Conservation (phyloP, 163 green algal genomes). For the Prototheca wickerhamii region DNA sequence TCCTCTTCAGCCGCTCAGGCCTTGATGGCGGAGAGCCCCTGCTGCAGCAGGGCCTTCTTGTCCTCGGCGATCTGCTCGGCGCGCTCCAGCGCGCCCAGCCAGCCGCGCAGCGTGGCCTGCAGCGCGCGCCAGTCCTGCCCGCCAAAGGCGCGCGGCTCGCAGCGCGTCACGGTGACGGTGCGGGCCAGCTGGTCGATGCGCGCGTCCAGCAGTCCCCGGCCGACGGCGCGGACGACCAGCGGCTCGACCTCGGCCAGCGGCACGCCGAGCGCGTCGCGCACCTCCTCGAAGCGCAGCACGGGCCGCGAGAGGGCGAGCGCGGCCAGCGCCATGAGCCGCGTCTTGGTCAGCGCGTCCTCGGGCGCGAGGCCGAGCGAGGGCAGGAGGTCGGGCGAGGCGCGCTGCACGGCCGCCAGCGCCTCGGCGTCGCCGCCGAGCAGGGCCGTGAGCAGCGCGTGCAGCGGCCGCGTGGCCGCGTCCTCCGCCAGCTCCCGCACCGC, state of each 20-base stretch:
- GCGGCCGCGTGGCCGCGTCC: background rate
- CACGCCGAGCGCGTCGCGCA: background rate
- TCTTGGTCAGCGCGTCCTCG: background rate
- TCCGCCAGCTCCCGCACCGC: background rate
- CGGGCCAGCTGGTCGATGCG: conserved; percentile 2
- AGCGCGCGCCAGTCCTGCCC: background rate
- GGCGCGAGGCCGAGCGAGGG: background rate
- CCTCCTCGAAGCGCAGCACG: background rate
- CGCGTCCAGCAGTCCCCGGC: background rate
- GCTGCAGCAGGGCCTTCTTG: background rate
- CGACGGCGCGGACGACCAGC: background rate
- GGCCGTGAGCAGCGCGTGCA: background rate
- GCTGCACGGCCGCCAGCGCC: background rate
- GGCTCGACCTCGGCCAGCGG: background rate
- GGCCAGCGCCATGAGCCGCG: background rate
- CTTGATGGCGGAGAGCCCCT: conserved; percentile 4
- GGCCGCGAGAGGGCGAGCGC: background rate
- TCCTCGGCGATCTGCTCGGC: background rate
- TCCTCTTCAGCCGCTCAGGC: background rate
- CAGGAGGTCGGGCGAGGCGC: background rate
- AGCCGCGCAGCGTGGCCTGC: background rate
- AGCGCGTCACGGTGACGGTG: background rate
- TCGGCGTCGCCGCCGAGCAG: background rate
- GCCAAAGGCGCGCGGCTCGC: background rate
- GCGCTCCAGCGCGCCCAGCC: background rate